These are phyloP conservation scores for Galerina sulciceps DNA, from an alignment of 768 basidiomycete genomes.

Conservation along the genomic window DNA sequence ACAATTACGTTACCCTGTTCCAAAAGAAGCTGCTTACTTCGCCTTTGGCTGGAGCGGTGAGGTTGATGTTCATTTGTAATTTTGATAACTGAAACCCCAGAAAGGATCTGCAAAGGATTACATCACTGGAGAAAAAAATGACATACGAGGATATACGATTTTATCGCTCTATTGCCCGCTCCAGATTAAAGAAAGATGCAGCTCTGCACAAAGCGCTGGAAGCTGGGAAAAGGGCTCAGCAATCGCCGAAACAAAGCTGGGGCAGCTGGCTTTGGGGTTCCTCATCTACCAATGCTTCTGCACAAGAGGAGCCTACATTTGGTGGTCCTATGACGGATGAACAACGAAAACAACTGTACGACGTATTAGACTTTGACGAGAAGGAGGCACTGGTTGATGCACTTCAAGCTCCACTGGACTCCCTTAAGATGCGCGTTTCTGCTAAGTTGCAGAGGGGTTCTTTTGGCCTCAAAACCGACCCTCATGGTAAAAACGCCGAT, in stretches of 20 bases:
- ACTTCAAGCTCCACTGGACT: constrained; percentile 76
- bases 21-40: constrained; percentile 67
- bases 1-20: constrained; percentile 82
- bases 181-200: constrained; percentile 83
- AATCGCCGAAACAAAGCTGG: constrained; percentile 59
- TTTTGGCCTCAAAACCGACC: constrained; percentile 79
- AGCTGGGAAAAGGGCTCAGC: constrained; percentile 61
- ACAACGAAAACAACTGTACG: constrained; percentile 88
- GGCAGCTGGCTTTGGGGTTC: constrained; percentile 85
- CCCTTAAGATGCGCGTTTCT: constrained; percentile 74
- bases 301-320: constrained; percentile 59
- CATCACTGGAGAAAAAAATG: constrained; percentile 78
- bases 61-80: constrained; percentile 21
- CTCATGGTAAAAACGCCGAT: constrained; percentile 64
- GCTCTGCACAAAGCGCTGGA: constrained; percentile 73
- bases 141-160: constrained; percentile 95
- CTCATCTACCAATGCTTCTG: constrained; percentile 30
- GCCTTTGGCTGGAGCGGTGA: constrained; percentile 56
- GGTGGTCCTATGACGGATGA: constrained; percentile 82
- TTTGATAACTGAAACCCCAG: background rate
- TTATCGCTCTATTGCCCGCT: constrained; percentile 93
- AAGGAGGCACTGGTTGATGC: constrained; percentile 72
- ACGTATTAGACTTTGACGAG: constrained; percentile 91
- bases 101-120: constrained; percentile 59
- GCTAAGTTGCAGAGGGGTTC: constrained; percentile 88